Percentiles rank a stretch among this genome's conserved stretches.
Conservation (phyloP, 2,329 filamentous ascomycete species). For the Exophiala mesophila region DNA sequence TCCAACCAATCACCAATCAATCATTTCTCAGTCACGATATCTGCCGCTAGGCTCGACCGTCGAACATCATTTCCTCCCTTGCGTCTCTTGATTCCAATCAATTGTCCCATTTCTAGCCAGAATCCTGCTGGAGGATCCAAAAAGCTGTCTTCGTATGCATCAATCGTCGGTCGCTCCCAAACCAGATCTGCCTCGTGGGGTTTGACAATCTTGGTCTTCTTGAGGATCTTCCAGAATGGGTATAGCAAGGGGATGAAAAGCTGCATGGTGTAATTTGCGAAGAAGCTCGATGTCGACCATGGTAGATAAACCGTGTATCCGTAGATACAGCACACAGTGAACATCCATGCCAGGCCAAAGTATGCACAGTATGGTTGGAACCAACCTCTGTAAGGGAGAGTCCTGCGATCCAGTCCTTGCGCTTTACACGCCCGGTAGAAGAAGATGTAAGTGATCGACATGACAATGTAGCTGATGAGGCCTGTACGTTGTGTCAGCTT, state of each 20-base stretch:
- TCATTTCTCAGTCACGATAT: background rate
- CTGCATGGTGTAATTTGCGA: constrained; percentile 51
- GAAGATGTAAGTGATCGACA: constrained; percentile 50
- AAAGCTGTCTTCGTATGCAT: constrained; percentile 54
- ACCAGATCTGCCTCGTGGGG: constrained; percentile 56
- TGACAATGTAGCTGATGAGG: constrained; percentile 51
- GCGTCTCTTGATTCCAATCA: constrained; percentile 35
- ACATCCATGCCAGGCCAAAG: constrained; percentile 51
- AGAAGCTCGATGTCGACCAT: constrained; percentile 61
- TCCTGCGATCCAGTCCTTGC: constrained; percentile 51
- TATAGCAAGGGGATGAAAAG: constrained; percentile 5
- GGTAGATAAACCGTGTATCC: constrained; percentile 69
- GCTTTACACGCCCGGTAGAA: constrained; percentile 50
- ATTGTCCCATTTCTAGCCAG: constrained; percentile 50
- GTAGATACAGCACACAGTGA: constrained; percentile 64
- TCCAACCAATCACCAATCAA: too few species aligned
- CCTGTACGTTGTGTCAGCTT: background rate
- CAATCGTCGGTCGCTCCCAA: constrained; percentile 56
- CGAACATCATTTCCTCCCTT: background rate
- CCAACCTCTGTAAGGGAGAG: constrained; percentile 55
- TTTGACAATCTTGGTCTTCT: constrained; percentile 52
- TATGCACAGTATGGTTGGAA: constrained; percentile 65
- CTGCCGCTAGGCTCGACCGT: background rate
- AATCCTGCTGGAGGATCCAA: constrained; percentile 47
- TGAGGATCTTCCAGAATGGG: constrained; percentile 33